Conservation (phyloP, 169 alveolate species). For the Eimeria brunetti region DNA sequence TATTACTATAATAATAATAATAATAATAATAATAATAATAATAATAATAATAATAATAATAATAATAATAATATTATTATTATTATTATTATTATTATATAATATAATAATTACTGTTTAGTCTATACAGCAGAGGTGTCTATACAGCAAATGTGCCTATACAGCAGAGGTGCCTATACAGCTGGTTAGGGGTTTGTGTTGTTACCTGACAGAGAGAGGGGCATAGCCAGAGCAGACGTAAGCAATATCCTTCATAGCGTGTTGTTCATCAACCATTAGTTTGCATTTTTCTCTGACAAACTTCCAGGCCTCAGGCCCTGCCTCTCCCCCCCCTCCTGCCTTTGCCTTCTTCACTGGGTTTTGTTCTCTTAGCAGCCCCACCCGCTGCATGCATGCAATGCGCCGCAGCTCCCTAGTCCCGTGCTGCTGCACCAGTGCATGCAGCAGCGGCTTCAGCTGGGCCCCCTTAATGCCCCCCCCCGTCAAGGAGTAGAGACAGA, state of each 20-base stretch:
- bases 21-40: no score
- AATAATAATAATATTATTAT: no score
- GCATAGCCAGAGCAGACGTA: slow-evolving; percentile 87
- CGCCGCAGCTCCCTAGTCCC: slow-evolving; percentile 83
- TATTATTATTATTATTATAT: no score
- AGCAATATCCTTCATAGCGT: slow-evolving; percentile 82
- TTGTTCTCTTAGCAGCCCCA: slow-evolving; percentile 82
- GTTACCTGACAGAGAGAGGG: slow-evolving; percentile 81
- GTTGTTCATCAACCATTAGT: slow-evolving; percentile 82
- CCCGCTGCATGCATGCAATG: slow-evolving; percentile 79
- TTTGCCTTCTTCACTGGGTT: not conserved
- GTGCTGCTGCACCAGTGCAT: slow-evolving; percentile 78
- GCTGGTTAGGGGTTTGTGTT: no score
- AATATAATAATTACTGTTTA: no score
- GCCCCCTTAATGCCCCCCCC: slow-evolving; percentile 82
- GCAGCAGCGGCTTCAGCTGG: slow-evolving; percentile 70
- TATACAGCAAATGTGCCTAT: not conserved
- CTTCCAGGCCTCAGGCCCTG: slow-evolving; percentile 72
- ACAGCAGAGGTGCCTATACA: not conserved
- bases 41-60: no score
- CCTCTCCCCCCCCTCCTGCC: slow-evolving; percentile 13
- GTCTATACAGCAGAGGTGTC: not conserved
- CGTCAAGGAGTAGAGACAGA: slow-evolving; percentile 83
- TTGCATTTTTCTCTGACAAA: slow-evolving; percentile 69
- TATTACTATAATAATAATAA: no score